Base-by-base conservation (phyloP, 2,329 filamentous ascomycete genomes). In the Polytolypa hystricis region DNA sequence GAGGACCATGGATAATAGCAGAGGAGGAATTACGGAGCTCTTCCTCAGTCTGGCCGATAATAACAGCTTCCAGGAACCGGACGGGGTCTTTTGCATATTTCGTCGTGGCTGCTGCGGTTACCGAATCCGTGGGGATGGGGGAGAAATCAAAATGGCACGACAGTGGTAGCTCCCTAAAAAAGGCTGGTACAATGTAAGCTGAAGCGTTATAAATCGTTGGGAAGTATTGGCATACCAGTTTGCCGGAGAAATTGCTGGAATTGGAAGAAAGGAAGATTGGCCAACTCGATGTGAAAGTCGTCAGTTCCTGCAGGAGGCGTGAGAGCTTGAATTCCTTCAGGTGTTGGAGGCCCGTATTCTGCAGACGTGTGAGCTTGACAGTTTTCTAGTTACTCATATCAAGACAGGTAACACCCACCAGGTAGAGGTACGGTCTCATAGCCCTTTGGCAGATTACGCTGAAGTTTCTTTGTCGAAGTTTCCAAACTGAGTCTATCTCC, bases 261-360 rank as follows among this genome's bases (percentile, higher is more conserved):
- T 25, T 33, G 27, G 30, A 33, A 38, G 35, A 38, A 32, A 11
- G 35, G 35, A 14, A 38, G 35, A 16, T 7, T 1, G 30, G 16
- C 29, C 16, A 38, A 12, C 23, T 32, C 35, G 28, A 38, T 38
- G 19, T 26, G 5, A 33, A 26, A 23, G 4, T 26, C 35, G 17
- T 23, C 30, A 7, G 10, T 38, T 20, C 8, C 27, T 9, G 35
- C 28, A 20, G 35, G 28, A 9, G 35, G 27, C n/a, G 35, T 23
- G 29, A 38, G 35, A 26, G 18, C 18, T 32, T 33, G 28, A 25
- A 38, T 32, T 10, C 35, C 35, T 17, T 32, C 35, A 26, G 35
- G 35, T 14, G 35, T 32, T 11, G 28, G 29, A 17, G 35, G 35
- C 2, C 35, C 35, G 18, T 23, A 6, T 38, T 38, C 35, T 38